phyloP scores from a whole-genome alignment of 805 yeast genomes.

The Yarrowia bubula region DNA sequence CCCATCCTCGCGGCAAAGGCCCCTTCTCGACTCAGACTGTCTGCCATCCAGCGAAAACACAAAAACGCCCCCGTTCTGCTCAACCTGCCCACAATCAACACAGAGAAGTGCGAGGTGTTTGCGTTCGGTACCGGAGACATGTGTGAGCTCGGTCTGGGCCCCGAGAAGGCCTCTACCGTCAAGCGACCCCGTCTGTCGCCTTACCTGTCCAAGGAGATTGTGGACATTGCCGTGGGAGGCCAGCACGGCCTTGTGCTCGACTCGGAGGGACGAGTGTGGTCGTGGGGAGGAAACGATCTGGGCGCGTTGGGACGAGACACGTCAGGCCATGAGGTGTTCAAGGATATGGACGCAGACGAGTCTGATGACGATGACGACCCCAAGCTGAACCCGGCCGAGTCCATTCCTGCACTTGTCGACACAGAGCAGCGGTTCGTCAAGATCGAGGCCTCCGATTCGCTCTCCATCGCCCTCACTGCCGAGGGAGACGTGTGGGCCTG shows the following conservation, averaged over 20 bases:
- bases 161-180: conserved; percentile 85
- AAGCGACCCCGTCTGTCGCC: conserved; percentile 85
- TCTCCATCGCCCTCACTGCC: conserved; percentile 74
- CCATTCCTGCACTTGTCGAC: conserved; percentile 80
- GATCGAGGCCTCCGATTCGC: conserved; percentile 87
- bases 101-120: conserved; percentile 66
- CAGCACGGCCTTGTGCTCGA: conserved; percentile 90
- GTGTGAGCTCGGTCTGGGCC: conserved; percentile 98
- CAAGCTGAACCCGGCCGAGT: conserved; percentile 81
- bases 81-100: conserved; percentile 38
- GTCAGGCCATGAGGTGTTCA: conserved; percentile 57
- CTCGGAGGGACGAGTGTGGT: conserved; percentile 76
- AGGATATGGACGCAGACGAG: conserved; percentile 64
- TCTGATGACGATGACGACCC: conserved; percentile 71
- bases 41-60: conserved; percentile 10
- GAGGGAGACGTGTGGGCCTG: conserved; percentile 92
- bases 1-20: conserved; percentile 10
- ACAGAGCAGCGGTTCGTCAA: conserved; percentile 61
- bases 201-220: conserved; percentile 63
- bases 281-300: conserved; percentile 97
- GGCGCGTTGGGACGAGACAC: conserved; percentile 87
- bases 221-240: conserved; percentile 91
- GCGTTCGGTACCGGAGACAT: conserved; percentile 97
- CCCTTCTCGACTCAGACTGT: neutral
- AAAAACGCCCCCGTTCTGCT: conserved; percentile 29